phyloP scores from a whole-genome alignment of 176 grass and related monocot species.

The Paspalum notatum region DNA sequence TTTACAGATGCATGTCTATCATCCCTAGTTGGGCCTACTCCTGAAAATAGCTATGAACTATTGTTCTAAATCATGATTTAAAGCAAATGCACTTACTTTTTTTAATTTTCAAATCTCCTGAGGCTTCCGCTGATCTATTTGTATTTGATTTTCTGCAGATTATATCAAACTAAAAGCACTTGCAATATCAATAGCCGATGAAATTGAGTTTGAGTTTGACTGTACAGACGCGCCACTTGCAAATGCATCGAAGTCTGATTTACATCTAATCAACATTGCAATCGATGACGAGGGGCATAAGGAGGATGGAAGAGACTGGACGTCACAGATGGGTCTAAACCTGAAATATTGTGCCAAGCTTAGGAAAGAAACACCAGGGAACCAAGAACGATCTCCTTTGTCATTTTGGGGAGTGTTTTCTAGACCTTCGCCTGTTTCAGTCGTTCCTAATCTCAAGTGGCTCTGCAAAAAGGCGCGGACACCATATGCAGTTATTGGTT shows the following conservation, averaged over 20 bases:
- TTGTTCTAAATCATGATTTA: neutral
- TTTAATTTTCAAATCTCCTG: neutral
- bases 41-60: neutral
- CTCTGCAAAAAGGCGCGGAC: constrained; percentile 79
- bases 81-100: neutral
- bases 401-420: constrained; percentile 61
- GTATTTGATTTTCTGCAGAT: constrained; percentile 49
- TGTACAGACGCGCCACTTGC: constrained; percentile 74
- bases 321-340: constrained; percentile 84
- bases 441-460: constrained; percentile 81
- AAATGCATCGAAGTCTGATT: constrained; percentile 75
- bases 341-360: constrained; percentile 87
- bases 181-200: constrained; percentile 96
- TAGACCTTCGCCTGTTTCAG: constrained; percentile 52
- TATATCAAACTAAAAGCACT: constrained; percentile 93
- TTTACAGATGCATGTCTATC: neutral
- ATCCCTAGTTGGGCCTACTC: neutral
- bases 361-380: constrained; percentile 73
- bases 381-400: constrained; percentile 67
- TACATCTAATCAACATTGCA: constrained; percentile 84
- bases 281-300: constrained; percentile 89
- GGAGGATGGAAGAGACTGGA: constrained; percentile 93
- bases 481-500: constrained; percentile 71
- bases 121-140: constrained; percentile 12
- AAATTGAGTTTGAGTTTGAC: constrained; percentile 70